phyloP scores from a whole-genome alignment of 2,329 filamentous ascomycete genomes.

The Penicillium sp. region DNA sequence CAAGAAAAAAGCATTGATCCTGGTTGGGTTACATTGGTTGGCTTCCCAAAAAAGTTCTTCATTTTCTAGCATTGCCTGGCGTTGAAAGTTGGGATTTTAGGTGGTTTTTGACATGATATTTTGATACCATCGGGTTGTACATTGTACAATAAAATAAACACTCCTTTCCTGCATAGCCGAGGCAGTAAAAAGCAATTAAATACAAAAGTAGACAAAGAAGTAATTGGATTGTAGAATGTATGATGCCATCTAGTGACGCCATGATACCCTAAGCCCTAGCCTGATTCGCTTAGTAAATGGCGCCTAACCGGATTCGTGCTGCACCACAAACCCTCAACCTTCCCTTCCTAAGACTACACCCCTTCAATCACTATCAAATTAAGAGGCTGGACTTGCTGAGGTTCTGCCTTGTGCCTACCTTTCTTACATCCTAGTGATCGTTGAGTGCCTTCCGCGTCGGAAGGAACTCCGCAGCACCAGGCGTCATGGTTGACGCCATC shows the following conservation, averaged over 20 bases:
- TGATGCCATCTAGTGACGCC: constrained; percentile 32
- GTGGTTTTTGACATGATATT: constrained; percentile 5
- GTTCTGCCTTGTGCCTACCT: constrained; percentile 37
- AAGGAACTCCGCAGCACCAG: constrained; percentile 50
- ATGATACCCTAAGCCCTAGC: constrained; percentile 45
- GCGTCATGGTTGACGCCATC: constrained; percentile 53
- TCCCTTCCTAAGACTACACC: constrained; percentile 24
- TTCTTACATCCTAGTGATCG: constrained; percentile 43
- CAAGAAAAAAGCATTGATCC: constrained; percentile 4
- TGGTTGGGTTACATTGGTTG: constrained; percentile 7
- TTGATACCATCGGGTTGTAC: constrained; percentile 31
- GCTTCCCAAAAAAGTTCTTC: constrained; percentile 29
- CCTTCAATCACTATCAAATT: constrained; percentile 30
- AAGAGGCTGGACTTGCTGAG: constrained; percentile 29
- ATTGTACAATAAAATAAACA: neutral
- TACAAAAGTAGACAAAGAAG: neutral
- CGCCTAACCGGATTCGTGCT: constrained; percentile 38
- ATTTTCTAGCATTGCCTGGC: constrained; percentile 35
- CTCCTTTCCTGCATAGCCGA: neutral
- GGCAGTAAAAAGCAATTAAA: neutral
- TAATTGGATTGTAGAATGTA: constrained; percentile 1
- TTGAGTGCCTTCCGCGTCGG: constrained; percentile 49
- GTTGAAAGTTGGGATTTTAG: constrained; percentile 22
- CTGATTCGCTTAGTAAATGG: constrained; percentile 41
- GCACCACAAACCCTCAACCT: constrained; percentile 36